phyloP scores from a whole-genome alignment of 176 grass and related monocot genomes.

The Aegilops longissima region DNA sequence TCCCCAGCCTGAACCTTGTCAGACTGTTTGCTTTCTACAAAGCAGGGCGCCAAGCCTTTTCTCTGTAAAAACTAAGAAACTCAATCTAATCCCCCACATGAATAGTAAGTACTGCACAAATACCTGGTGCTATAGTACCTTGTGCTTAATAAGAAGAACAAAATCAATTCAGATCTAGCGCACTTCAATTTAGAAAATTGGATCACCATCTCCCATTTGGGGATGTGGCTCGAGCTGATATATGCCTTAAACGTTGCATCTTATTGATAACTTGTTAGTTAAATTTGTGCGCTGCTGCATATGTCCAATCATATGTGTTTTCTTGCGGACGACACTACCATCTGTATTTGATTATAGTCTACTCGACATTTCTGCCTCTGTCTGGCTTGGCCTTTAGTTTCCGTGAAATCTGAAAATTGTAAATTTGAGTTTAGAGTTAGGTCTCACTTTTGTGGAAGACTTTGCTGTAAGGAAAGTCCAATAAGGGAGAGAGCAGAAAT shows the following conservation, averaged over 20 bases:
- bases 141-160: not conserved
- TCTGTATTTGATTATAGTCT: not conserved
- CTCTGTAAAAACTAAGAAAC: not conserved
- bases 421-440: constrained; percentile 8
- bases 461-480: constrained; percentile 31
- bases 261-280: constrained; percentile 19
- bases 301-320: constrained; percentile 6
- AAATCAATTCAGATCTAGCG: not conserved
- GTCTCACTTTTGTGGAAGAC: constrained; percentile 18
- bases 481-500: not conserved
- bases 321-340: not conserved
- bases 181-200: constrained; percentile 9
- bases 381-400: not conserved
- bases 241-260: not conserved
- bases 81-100: not conserved
- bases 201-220: not conserved
- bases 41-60: not conserved
- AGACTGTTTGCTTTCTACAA: not conserved
- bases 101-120: not conserved
- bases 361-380: not conserved
- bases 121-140: not conserved
- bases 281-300: constrained; percentile 10
- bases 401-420: not conserved
- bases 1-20: not conserved
- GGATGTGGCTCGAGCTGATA: not conserved